These are phyloP conservation scores for Chloropicon primus DNA, from an alignment of 139 green algal species.

Conservation along the genomic window DNA sequence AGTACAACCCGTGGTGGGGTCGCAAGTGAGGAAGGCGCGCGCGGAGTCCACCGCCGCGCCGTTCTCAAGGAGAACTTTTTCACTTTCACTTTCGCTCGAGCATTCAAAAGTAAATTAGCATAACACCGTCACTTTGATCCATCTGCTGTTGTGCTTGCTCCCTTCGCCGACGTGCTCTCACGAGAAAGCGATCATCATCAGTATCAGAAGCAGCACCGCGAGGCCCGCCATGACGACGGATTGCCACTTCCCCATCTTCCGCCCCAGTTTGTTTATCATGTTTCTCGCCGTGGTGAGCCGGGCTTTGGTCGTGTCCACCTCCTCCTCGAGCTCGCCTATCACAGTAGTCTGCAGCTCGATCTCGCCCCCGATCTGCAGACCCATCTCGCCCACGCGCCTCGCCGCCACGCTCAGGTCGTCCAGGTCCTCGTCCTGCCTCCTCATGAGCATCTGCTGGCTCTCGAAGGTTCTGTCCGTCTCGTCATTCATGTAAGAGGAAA, in stretches of 20 bases:
- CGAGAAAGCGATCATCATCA: not conserved
- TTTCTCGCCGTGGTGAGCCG: not conserved
- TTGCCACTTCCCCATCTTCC: not conserved
- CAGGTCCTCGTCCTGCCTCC: not conserved
- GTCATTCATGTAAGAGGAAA: not conserved
- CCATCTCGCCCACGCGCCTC: not conserved
- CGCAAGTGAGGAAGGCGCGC: too few relatives aligned
- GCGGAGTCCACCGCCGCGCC: too few relatives aligned
- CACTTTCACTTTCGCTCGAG: too few relatives aligned
- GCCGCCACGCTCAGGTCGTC: not conserved
- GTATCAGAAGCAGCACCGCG: not conserved
- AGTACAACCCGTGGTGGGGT: not conserved
- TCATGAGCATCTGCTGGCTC: not conserved
- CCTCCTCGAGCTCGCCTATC: not conserved
- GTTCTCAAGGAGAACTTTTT: too few relatives aligned
- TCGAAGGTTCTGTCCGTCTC: not conserved
- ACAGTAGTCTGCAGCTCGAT: not conserved
- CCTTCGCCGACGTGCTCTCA: not conserved
- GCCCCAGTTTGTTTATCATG: not conserved
- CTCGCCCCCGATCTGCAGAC: not conserved
- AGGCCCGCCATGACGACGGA: not conserved
- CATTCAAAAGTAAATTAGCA: too few relatives aligned
- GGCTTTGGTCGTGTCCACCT: not conserved
- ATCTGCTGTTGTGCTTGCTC: not conserved
- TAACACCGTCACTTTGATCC: too few relatives aligned